Evolutionary conservation across 2,329 filamentous ascomycete genomes (phyloP), one percentile per base, ranked within the genome.

Genomic region (Colletotrichum brevisporum): DNA sequence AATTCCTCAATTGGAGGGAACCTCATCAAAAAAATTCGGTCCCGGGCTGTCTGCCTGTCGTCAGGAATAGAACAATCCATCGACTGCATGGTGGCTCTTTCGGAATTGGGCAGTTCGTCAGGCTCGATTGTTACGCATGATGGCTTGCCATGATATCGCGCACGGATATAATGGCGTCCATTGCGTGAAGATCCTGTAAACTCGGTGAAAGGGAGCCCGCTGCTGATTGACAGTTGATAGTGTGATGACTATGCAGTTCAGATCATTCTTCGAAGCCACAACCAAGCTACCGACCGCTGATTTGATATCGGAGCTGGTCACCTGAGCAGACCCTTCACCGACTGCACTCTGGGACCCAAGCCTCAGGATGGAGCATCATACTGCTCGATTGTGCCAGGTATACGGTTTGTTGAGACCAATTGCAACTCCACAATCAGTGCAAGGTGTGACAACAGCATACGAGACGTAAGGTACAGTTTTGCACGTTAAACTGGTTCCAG

Each of bases 401-500:
- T 15, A 36, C 21, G 24, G n/a, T 36, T 36, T 54, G 13, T 43
- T 24, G 31, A 55, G 16, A 43, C 43, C 57, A 51, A 21, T 54
- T 54, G 48, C 57, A 10, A 8, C 12, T 45, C 36, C 43, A 27
- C 26, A 21, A n/a, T 50, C 41, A 48, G 41, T 26, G 16, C 16
- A 21, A 50, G 27, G 64, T 63, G 39, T 24, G 39, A 68, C 64
- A 48, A 53, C 21, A 58, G 59, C 21, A 63, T 63, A 69, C 69
- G 54, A 71, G 61, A 59, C 43, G 61, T 48, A 52, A 69, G 53
- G 69, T 21, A 66, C 61, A 27, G 57, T 12, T 36, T 18, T 27
- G 24, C 57, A 58, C 18, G 47, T 52, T 47, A 21, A 54, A 55
- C 8, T 43, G n/a, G 51, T 47, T 43, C 27, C 26, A 57, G 47